Percentiles rank a stretch among this genome's conserved stretches.
These are phyloP conservation scores for Blastocystis sp. DNA, from an alignment of 352 stramenopile species.

Conservation along the genomic window DNA sequence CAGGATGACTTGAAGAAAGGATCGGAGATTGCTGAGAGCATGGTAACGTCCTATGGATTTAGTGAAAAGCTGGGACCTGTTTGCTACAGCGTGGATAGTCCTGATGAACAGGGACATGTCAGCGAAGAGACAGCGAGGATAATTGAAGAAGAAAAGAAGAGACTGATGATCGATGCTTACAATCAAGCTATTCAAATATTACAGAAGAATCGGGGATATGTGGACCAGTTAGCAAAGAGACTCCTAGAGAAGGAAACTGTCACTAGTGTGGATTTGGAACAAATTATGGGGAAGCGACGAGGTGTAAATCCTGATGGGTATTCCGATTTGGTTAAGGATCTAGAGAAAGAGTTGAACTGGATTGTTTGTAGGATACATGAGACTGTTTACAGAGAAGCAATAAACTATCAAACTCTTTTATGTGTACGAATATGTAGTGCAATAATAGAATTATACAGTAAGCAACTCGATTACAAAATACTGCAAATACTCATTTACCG, in stretches of 20 bases:
- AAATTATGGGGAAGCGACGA: slow-evolving; percentile 35
- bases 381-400: not conserved
- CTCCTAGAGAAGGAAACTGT: slow-evolving; percentile 60
- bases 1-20: slow-evolving; percentile 81
- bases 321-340: not conserved
- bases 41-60: slow-evolving; percentile 47
- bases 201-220: slow-evolving; percentile 21
- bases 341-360: not conserved
- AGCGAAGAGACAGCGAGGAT: not conserved
- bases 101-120: not conserved
- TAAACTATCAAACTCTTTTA: too few relatives aligned
- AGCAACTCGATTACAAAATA: too few relatives aligned
- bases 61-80: slow-evolving; percentile 40
- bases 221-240: not conserved
- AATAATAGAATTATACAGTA: too few relatives aligned
- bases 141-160: not conserved
- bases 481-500: too few relatives aligned
- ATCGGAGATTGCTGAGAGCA: slow-evolving; percentile 65
- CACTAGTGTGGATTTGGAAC: slow-evolving; percentile 43
- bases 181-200: slow-evolving; percentile 7
- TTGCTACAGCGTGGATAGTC: not conserved
- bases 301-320: slow-evolving; percentile 11
- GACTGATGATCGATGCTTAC: not conserved
- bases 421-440: too few relatives aligned
- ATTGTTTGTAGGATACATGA: not conserved